Percentiles rank a stretch among this genome's conserved stretches.
Evolutionary conservation across 352 stramenopile genomes (phyloP).

Genomic region (Elongisporangium prolatum): DNA sequence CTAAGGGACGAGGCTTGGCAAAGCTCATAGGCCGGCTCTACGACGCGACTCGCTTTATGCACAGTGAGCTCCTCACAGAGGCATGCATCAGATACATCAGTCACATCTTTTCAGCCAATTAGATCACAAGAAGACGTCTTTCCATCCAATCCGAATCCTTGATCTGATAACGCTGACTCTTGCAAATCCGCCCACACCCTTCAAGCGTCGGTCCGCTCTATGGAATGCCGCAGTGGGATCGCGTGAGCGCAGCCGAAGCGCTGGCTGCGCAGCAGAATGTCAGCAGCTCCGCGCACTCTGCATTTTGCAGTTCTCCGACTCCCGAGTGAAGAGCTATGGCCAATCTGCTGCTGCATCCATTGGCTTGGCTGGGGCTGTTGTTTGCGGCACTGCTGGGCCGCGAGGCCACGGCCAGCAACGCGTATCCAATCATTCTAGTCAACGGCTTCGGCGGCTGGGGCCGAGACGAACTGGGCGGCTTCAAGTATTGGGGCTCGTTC

Average conservation of each 20-base stretch:
- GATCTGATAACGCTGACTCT: not conserved
- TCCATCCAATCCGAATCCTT: not conserved
- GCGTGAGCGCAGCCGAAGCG: not conserved
- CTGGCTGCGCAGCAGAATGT: not conserved
- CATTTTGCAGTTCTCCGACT: not conserved
- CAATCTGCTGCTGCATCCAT: not conserved
- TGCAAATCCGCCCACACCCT: not conserved
- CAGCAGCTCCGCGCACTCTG: not conserved
- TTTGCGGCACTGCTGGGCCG: not conserved
- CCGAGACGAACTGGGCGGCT: slow-evolving; percentile 33
- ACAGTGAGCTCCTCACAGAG: not conserved
- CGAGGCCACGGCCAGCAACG: slow-evolving; percentile 18
- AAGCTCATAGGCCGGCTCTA: not conserved
- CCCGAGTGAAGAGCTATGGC: not conserved
- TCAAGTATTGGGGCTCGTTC: slow-evolving; percentile 45
- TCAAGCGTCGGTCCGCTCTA: not conserved
- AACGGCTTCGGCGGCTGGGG: slow-evolving; percentile 48
- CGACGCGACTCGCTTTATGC: not conserved
- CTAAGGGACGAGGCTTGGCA: too few species aligned
- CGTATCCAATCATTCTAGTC: slow-evolving; percentile 51
- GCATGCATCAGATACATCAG: not conserved
- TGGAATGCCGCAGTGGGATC: not conserved
- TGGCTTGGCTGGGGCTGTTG: not conserved
- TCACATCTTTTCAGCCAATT: not conserved
- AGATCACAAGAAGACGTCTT: not conserved